Base-by-base conservation (phyloP, 345 rosid species). In the Populus davidiana region DNA sequence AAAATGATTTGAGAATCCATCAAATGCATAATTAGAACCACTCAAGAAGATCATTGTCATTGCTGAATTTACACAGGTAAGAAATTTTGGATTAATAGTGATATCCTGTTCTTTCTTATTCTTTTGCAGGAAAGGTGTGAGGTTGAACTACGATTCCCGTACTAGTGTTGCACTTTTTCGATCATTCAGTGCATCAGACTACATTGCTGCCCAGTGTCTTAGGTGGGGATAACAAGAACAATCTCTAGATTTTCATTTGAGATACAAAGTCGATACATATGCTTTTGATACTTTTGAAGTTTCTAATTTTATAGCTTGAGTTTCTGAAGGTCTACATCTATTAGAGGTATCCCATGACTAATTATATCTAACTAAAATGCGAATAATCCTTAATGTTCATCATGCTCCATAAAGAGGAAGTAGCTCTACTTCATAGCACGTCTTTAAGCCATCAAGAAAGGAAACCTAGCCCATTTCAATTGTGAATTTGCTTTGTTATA, bases 101-200 rank as follows among this genome's bases (percentile, higher is more conserved):
- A 31, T 54, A 12, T 78, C 49, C 71, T 70, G 31, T 39, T 73
- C 29, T 52, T 67, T 77, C 64, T 74, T 77, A 20, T 62, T 75
- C 74, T 35, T 65, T 83, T 77, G 71, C 83, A 94, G 98, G 85
- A 92, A 90, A 85, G 86, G 87, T 69, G 76, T 36, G 65, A 86
- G 83, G 76, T 77, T 92, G 83, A 84, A 85, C 20, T 90, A 85
- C 78, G 98, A 93, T 77, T 79, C 89, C 27, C 97, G 95, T 29
- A 88, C 90, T 71, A 93, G 75, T 83, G 67, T 89, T 82, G 93
- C 89, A 23, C 77, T 93, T 50, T 93, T 92, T 83, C 87, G 86
- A 78, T 89, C 97, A 63, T 93, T 93, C 87, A 79, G 87, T 71
- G 98, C 91, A 79, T 67, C 95, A 73, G 97, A 93, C 72, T 93